Evolutionary conservation across 2,329 filamentous ascomycete genomes (phyloP).

Genomic region (Verticillium klebahnii): DNA sequence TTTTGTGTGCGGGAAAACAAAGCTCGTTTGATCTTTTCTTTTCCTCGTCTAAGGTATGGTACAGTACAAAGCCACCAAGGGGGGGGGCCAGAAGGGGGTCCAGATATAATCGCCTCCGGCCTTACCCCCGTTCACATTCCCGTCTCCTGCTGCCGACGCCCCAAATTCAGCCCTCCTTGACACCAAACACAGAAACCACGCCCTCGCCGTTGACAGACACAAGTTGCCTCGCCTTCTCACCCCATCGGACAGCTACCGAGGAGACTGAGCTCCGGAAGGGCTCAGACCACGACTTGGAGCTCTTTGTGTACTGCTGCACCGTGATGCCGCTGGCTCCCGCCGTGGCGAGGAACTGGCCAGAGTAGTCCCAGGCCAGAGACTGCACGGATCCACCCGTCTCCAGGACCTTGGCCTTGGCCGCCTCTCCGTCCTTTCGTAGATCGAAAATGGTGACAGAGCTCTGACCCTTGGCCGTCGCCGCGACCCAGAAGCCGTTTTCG

Average conservation of each 20-base stretch:
- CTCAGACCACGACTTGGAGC: constrained; percentile 84
- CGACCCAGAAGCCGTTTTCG: constrained; percentile 96
- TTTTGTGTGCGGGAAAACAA: not conserved
- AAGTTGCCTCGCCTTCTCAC: constrained; percentile 66
- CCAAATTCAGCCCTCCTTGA: constrained; percentile 36
- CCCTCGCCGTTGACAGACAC: constrained; percentile 73
- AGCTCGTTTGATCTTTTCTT: not conserved
- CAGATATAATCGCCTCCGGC: not conserved
- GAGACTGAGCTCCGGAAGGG: constrained; percentile 72
- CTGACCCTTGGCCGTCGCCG: constrained; percentile 72
- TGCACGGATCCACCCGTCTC: constrained; percentile 77
- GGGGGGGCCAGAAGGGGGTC: not conserved
- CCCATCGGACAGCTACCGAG: constrained; percentile 74
- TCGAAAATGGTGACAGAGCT: constrained; percentile 84
- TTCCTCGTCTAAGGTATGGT: not conserved
- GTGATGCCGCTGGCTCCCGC: constrained; percentile 76
- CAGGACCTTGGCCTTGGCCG: constrained; percentile 75
- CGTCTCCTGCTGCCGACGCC: not conserved
- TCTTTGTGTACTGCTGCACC: constrained; percentile 86
- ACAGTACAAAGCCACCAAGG: not conserved
- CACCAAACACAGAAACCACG: constrained; percentile 64
- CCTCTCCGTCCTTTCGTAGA: constrained; percentile 83
- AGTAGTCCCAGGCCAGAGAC: constrained; percentile 86
- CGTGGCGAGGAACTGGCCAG: constrained; percentile 84
- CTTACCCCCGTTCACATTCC: not conserved